Evolutionary conservation across 2,329 filamentous ascomycete genomes (phyloP), one percentile per base, ranked within the genome.

Genomic region (Colletotrichum lini): DNA sequence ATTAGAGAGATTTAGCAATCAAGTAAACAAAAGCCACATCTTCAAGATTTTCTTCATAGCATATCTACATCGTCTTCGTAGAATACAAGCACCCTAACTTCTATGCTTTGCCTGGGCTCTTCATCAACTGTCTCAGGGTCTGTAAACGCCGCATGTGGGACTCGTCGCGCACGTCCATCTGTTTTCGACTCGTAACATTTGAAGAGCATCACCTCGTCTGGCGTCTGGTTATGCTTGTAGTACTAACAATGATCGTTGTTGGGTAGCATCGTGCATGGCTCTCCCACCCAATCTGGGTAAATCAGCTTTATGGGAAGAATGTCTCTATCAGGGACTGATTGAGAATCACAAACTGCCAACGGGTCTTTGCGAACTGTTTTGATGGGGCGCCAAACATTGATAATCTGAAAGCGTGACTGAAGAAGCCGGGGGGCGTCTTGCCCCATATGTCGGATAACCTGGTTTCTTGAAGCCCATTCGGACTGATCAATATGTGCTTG

Each of bases 101-200:
- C 89, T 69, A 90, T 89, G 77, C 87, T 90, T 82, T 89, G 91
- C 73, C 93, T 84, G 0, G 86, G 79, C 15, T 86, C 82, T 23
- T 80, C 78, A 59, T 81, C 77, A 15, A 78, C 72, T 18, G 82
- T 80, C 12, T 79, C 81, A 1, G 83, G 80, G 76, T 89, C 84
- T 21, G 79, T 79, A 81, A 91, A 90, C 2, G 88, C 86, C 7
- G 84, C 84, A 74, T 90, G 88, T n/a, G 88, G 87, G 42, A 88
- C 84, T 4, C 87, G 77, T 12, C 87, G 81, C 7, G 87, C 86
- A 35, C 85, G 78, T 0, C 86, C 87, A 76, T 89, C 87, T 30
- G 81, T 81, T 82, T 89, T 87, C 35, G 82, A 87, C 77, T 91
- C 90, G 75, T 87, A 91, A 75, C 88, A 90, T 78, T 91, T 91